Percentiles rank a stretch among this genome's conserved stretches.
phyloP scores from a whole-genome alignment of 805 yeast species.

The Saturnispora serradocipensis region DNA sequence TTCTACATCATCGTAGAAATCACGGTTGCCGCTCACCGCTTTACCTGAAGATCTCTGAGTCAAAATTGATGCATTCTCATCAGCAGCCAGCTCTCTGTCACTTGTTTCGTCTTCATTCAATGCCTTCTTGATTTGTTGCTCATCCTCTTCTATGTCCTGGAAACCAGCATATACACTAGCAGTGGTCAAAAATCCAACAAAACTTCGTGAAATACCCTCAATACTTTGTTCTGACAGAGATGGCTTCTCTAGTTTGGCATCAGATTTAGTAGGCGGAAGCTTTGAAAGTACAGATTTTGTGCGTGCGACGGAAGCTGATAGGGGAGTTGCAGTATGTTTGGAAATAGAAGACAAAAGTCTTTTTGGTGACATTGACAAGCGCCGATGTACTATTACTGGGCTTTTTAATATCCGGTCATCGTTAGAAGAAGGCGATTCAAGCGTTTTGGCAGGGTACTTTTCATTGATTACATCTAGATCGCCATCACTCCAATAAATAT shows the following conservation, averaged over 20 bases:
- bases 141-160: slow-evolving; percentile 27
- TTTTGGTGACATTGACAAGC: slow-evolving; percentile 21
- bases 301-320: background rate
- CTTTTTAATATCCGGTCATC: background rate
- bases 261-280: background rate
- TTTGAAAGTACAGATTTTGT: slow-evolving; percentile 1
- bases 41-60: background rate
- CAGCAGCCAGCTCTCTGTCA: background rate
- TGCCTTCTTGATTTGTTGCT: slow-evolving; percentile 14
- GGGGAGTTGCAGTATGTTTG: slow-evolving; percentile 12
- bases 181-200: slow-evolving; percentile 47
- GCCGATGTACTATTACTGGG: background rate
- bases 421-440: background rate
- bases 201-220: slow-evolving; percentile 40
- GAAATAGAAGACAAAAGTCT: slow-evolving; percentile 18
- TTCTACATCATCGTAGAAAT: background rate
- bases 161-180: slow-evolving; percentile 44
- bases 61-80: background rate
- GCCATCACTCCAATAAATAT: background rate
- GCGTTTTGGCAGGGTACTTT: background rate
- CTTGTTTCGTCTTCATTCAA: slow-evolving; percentile 7
- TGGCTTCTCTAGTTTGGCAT: background rate
- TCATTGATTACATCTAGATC: background rate
- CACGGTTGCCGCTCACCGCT: background rate
- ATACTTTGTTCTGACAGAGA: slow-evolving; percentile 12